These are phyloP conservation scores for Ceratobasidium sp. DNA, from an alignment of 1,284 basidiomycete genomes.

Conservation along the genomic window DNA sequence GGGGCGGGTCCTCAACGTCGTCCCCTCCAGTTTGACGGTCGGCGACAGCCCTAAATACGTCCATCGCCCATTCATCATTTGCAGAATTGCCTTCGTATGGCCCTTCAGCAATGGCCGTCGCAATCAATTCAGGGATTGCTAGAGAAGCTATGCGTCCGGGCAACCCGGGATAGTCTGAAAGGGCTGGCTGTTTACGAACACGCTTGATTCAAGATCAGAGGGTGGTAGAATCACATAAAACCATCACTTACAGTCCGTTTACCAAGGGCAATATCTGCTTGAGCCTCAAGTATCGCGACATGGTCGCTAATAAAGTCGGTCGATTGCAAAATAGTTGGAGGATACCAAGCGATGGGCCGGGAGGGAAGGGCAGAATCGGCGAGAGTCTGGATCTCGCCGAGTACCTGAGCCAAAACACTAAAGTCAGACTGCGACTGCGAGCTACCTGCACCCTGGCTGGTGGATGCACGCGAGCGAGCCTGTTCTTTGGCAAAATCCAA, in stretches of 20 bases:
- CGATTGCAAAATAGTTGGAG: neutral
- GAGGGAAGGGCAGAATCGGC: neutral
- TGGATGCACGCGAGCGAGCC: neutral
- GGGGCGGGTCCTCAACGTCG: neutral
- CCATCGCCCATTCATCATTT: neutral
- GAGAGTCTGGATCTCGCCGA: neutral
- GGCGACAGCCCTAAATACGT: neutral
- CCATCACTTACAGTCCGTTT: slow-evolving; percentile 3
- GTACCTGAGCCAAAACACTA: neutral
- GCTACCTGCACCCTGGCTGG: neutral
- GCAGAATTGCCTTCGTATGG: neutral
- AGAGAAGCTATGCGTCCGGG: neutral
- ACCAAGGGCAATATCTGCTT: neutral
- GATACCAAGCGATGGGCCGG: neutral
- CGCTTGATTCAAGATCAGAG: neutral
- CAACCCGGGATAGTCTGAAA: slow-evolving; percentile 1
- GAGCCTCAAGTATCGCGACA: neutral
- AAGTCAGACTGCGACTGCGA: neutral
- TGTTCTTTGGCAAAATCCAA: neutral
- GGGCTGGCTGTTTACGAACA: neutral
- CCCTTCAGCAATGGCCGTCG: neutral
- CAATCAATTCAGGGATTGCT: slow-evolving; percentile 1
- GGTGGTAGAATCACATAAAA: neutral
- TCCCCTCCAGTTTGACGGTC: neutral
- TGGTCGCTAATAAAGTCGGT: neutral